Conservation (phyloP, 768 basidiomycete species). For the Russula sp. region DNA sequence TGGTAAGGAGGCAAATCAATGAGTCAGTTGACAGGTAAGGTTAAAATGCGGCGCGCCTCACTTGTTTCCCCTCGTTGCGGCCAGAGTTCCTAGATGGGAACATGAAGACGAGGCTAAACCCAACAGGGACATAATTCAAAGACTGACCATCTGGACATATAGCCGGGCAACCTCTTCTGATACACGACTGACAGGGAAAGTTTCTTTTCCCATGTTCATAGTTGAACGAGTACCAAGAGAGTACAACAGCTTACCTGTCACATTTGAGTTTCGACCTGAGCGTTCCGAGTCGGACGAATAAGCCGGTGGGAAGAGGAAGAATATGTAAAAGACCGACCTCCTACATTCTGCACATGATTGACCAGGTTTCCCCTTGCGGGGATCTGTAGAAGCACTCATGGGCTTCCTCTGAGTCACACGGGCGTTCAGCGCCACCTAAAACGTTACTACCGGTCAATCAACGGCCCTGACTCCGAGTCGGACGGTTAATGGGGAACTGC, state of each 20-base stretch:
- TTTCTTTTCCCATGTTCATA: slow-evolving; percentile 34
- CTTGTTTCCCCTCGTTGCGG: slow-evolving; percentile 59
- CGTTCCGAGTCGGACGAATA: neutral
- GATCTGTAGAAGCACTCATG: slow-evolving; percentile 25
- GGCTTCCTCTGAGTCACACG: neutral
- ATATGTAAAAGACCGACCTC: slow-evolving; percentile 36
- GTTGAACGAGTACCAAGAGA: no score
- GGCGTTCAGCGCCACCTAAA: no score
- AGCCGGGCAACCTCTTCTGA: slow-evolving; percentile 50
- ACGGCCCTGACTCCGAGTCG: neutral
- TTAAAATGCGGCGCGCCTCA: slow-evolving; percentile 31
- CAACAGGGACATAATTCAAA: neutral
- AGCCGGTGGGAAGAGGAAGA: no score
- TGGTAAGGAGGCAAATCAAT: neutral
- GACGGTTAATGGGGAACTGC: neutral
- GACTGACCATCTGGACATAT: slow-evolving; percentile 51
- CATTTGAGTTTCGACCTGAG: slow-evolving; percentile 55
- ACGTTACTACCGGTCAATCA: neutral
- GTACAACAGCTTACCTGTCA: slow-evolving; percentile 38
- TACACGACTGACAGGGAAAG: slow-evolving; percentile 56
- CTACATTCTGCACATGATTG: slow-evolving; percentile 55
- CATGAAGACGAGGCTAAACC: neutral
- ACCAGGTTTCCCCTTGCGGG: slow-evolving; percentile 37
- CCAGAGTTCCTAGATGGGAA: slow-evolving; percentile 41
- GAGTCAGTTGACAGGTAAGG: neutral